Evolutionary conservation across 192 early-diverging fungal species (phyloP).

Genomic region (Obelidium mucronatum): DNA sequence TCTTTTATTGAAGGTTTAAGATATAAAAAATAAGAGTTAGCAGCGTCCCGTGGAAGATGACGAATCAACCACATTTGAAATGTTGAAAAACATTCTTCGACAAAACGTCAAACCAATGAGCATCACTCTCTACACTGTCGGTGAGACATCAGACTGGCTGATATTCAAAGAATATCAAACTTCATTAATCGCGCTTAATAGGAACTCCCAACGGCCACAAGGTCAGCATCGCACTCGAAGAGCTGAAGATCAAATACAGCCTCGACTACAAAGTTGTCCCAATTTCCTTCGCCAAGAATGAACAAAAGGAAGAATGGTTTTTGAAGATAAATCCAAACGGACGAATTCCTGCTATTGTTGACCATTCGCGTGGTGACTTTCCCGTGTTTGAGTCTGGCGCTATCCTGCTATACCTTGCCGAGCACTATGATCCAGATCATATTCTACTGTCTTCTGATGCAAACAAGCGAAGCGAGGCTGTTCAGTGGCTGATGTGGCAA

Average conservation of each 20-base stretch:
- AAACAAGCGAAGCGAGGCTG: conserved; percentile 45
- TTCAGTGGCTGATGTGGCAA: conserved; percentile 67
- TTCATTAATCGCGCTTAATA: conserved; percentile 22
- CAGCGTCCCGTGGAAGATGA: too few species aligned
- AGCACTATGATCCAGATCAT: conserved; percentile 58
- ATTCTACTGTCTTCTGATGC: conserved; percentile 52
- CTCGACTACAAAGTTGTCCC: conserved; percentile 42
- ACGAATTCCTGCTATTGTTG: conserved; percentile 58
- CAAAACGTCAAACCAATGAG: too few species aligned
- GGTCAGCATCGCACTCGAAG: conserved; percentile 54
- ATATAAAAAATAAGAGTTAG: too few species aligned
- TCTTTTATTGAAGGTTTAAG: too few species aligned
- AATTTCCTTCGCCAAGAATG: conserved; percentile 50
- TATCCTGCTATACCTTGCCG: conserved; percentile 64
- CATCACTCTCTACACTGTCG: not conserved
- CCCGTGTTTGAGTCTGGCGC: conserved; percentile 64
- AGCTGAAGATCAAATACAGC: conserved; percentile 43
- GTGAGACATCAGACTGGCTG: not conserved
- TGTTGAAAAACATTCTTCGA: too few species aligned
- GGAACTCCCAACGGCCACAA: conserved; percentile 64
- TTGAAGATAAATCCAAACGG: conserved; percentile 55
- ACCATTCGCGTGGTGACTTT: conserved; percentile 59
- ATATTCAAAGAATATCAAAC: conserved; percentile 17
- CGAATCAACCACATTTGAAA: too few species aligned
- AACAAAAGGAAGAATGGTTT: conserved; percentile 53